Percentiles rank a stretch among this genome's conserved stretches.
Evolutionary conservation across 2,329 filamentous ascomycete species (phyloP).

Genomic region (Fusarium clavum): DNA sequence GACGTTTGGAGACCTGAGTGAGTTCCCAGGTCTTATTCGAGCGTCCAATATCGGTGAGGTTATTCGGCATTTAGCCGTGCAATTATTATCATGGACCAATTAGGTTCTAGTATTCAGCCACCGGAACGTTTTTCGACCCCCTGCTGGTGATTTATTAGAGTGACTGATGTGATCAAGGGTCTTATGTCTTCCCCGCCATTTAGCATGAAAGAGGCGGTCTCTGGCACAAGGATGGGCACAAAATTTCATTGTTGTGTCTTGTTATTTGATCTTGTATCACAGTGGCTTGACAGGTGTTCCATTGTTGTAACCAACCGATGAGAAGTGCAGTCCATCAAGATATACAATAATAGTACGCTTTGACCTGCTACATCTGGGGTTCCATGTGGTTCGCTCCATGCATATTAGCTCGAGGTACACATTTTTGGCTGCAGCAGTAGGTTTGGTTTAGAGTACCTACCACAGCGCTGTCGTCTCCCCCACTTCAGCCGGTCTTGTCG

Average conservation of each 20-base stretch:
- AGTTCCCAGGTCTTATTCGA: not conserved
- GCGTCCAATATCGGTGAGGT: not conserved
- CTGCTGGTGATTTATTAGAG: not conserved
- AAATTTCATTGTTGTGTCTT: not conserved
- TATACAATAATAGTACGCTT: not conserved
- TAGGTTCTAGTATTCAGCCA: constrained; percentile 6
- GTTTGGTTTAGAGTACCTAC: constrained; percentile 11
- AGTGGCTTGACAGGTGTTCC: not conserved
- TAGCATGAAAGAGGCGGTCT: constrained; percentile 2
- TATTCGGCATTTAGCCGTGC: not conserved
- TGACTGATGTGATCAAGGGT: constrained; percentile 16
- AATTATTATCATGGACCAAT: constrained; percentile 50
- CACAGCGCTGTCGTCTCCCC: constrained; percentile 16
- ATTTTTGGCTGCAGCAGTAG: not conserved
- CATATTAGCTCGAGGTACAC: constrained; percentile 4
- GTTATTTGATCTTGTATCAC: not conserved
- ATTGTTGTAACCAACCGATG: constrained; percentile 5
- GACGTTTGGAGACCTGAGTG: too few relatives aligned
- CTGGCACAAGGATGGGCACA: not conserved
- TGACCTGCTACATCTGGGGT: not conserved
- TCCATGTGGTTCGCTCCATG: not conserved
- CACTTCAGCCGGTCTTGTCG: constrained; percentile 16
- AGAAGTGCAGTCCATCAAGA: not conserved
- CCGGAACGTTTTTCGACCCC: constrained; percentile 4
- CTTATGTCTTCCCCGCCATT: constrained; percentile 12